Conservation (phyloP, 2,329 filamentous ascomycete genomes). For the Alternaria infectoria region DNA sequence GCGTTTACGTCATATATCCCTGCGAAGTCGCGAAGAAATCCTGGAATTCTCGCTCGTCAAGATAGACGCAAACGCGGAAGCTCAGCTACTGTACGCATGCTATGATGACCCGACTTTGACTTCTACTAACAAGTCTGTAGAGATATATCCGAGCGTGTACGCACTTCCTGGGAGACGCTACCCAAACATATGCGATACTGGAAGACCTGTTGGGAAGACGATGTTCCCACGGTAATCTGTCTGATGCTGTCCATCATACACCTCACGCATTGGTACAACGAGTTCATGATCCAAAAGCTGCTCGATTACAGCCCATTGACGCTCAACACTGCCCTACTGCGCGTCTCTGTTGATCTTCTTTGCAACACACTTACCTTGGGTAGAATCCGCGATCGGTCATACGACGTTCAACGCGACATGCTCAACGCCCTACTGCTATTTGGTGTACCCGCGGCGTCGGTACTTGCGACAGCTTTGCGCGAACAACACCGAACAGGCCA, state of each 20-base stretch:
- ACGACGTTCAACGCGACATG: constrained; percentile 42
- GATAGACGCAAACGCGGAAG: constrained; percentile 25
- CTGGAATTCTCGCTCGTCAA: constrained; percentile 36
- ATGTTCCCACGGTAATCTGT: constrained; percentile 29
- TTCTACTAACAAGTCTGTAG: constrained; percentile 4
- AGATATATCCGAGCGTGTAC: constrained; percentile 38
- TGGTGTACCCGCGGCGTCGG: constrained; percentile 37
- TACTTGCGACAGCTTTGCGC: constrained; percentile 38
- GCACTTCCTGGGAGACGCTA: constrained; percentile 33
- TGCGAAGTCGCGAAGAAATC: constrained; percentile 41
- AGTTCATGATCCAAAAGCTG: constrained; percentile 45
- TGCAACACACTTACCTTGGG: constrained; percentile 36
- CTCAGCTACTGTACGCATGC: constrained; percentile 25
- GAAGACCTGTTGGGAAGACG: constrained; percentile 38
- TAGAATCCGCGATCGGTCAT: constrained; percentile 37
- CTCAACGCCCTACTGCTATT: constrained; percentile 36
- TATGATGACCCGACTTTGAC: background rate
- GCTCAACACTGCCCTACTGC: constrained; percentile 31
- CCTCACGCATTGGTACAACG: constrained; percentile 43
- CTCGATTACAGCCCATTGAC: constrained; percentile 35
- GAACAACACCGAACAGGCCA: constrained; percentile 34
- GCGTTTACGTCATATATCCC: constrained; percentile 33
- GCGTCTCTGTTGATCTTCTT: constrained; percentile 35
- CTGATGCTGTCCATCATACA: constrained; percentile 46
- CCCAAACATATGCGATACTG: constrained; percentile 40